These are phyloP conservation scores for Polyporus arcularius DNA, from an alignment of 768 basidiomycete species.

Conservation along the genomic window DNA sequence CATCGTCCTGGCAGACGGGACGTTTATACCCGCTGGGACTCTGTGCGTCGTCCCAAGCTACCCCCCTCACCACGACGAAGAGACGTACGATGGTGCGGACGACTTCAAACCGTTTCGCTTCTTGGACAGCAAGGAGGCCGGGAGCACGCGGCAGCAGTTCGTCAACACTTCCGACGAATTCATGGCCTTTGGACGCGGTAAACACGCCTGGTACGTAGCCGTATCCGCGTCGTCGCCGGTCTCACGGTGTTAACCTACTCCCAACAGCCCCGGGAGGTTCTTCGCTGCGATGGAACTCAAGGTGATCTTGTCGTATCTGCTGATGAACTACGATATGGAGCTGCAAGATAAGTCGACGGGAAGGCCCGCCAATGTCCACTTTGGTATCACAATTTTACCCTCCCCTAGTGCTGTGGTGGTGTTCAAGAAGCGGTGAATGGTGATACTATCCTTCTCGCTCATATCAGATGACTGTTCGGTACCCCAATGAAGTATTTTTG, in stretches of 20 bases:
- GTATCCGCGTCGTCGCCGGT: background rate
- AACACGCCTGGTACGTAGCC: constrained; percentile 22
- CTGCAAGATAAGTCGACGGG: background rate
- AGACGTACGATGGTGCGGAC: constrained; percentile 24
- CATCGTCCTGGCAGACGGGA: constrained; percentile 24
- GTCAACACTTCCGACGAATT: constrained; percentile 20
- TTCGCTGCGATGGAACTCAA: constrained; percentile 37
- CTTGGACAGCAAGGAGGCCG: constrained; percentile 7
- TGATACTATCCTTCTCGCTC: no score
- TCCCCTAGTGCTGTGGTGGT: constrained; percentile 24
- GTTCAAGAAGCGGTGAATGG: constrained; percentile 21
- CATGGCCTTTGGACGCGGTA: constrained; percentile 22
- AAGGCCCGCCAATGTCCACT: constrained; percentile 24
- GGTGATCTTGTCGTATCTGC: constrained; percentile 32
- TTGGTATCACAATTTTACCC: constrained; percentile 22
- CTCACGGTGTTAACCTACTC: background rate
- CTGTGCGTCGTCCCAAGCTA: constrained; percentile 15
- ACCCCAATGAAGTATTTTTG: no score
- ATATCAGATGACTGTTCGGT: no score
- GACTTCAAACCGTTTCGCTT: constrained; percentile 29
- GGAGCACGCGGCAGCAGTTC: constrained; percentile 14
- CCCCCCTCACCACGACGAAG: constrained; percentile 25
- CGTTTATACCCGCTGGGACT: constrained; percentile 24
- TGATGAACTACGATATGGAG: constrained; percentile 30
- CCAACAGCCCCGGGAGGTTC: constrained; percentile 35